Evolutionary conservation across 768 basidiomycete species (phyloP), one percentile per base, ranked within the genome.

Genomic region (Xanthoconium purpureum): DNA sequence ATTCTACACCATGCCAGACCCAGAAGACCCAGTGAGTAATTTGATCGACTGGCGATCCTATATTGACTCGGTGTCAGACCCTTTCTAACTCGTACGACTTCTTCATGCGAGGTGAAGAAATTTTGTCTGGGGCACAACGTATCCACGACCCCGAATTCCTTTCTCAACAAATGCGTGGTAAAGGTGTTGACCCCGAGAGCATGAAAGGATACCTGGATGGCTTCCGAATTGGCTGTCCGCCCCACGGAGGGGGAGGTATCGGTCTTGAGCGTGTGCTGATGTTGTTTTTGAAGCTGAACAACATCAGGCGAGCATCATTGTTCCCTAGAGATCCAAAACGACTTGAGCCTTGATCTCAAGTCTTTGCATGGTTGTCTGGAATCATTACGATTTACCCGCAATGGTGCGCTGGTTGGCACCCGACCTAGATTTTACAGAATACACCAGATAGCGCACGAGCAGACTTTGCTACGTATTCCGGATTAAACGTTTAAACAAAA

Each of bases 21-120:
- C 96, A 13, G 79, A 83, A 59, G 89, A 98, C 73, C 86, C 91
- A 8, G 92, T 94, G 63, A 63, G 86, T 74, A 30, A 45, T 39
- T 49, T 17, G 58, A 50, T 37, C 29, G 29, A 43, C 46, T 59
- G 35, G 39, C 33, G 42, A 35, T 33, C 17, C 3, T 30, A 17
- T 44, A 36, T 63, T 58, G 20, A 58, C 32, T 51, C 11, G 18
- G 36, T 30, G 32, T 20, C 65, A 95, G 89, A 85, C 84, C 9
- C 78, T 97, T 39, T 98, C 97, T 49, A 98, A 98, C 75, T 98
- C 97, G 24, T 99, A 98, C 73, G 97, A 99, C 75, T 98, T 99
- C 77, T 98, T 99, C 83, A 98, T 99, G 96, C 85, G 97, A 33
- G 97, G 97, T 12, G 94, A 99, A 75, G 97, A 99, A 73, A 98